Evolutionary conservation across 352 stramenopile species (phyloP).

Genomic region (Thalassiosira tumida): DNA sequence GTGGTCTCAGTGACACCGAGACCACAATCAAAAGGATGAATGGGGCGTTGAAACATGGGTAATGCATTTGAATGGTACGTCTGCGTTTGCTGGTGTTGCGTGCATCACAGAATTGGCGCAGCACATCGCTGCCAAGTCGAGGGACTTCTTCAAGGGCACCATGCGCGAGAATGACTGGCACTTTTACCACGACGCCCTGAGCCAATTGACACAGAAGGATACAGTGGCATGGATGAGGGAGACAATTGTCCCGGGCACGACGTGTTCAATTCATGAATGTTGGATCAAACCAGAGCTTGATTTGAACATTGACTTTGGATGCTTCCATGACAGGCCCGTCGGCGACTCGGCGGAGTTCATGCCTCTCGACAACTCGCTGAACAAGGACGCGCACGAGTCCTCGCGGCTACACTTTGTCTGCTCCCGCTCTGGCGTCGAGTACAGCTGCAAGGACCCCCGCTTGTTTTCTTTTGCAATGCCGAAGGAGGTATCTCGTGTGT

Average conservation of each 20-base stretch:
- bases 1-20: background rate
- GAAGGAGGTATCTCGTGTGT: background rate
- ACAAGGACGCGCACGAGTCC: background rate
- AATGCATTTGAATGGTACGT: background rate
- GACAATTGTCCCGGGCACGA: background rate
- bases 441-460: background rate
- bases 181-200: background rate
- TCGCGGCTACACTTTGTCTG: background rate
- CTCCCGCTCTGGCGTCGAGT: background rate
- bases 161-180: background rate
- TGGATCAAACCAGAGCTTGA: background rate
- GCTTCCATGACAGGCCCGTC: background rate
- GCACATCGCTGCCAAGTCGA: background rate
- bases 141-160: background rate
- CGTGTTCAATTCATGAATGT: background rate
- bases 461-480: slow-evolving; percentile 3
- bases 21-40: background rate
- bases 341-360: background rate
- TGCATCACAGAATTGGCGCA: background rate
- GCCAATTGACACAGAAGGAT: background rate
- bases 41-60: slow-evolving; percentile 2
- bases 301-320: background rate
- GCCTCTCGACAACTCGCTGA: background rate
- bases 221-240: background rate
- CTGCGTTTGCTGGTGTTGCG: background rate